Conservation (phyloP, 176 grass and related monocot genomes). For the Aegilops longissima region DNA sequence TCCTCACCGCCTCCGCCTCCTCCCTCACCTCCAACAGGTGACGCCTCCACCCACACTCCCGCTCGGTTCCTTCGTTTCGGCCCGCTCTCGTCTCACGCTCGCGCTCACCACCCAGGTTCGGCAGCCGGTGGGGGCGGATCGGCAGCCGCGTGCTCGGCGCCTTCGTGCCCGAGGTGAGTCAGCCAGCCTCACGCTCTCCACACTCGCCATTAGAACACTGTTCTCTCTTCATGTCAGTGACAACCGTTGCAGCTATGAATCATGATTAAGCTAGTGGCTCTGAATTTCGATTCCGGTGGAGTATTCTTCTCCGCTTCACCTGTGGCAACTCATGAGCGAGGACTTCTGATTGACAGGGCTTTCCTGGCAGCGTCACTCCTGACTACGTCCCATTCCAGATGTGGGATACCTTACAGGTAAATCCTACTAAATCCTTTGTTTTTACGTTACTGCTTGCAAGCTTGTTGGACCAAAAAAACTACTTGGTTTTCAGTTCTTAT, state of each 20-base stretch:
- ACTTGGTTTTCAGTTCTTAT: not conserved
- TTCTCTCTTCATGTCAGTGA: no score
- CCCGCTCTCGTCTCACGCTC: slow-evolving; percentile 8
- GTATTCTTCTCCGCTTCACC: not conserved
- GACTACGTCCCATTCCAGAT: slow-evolving; percentile 92
- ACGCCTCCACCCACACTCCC: not conserved
- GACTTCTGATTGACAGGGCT: slow-evolving; percentile 57
- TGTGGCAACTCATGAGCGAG: not conserved
- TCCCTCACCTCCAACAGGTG: slow-evolving; percentile 63
- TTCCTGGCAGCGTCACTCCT: slow-evolving; percentile 80
- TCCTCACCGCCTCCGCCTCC: slow-evolving; percentile 76
- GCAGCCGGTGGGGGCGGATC: slow-evolving; percentile 64
- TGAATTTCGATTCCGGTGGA: not conserved
- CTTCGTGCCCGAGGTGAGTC: slow-evolving; percentile 81
- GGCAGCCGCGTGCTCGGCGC: slow-evolving; percentile 70
- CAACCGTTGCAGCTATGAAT: not conserved
- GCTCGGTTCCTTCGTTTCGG: not conserved
- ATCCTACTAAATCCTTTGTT: not conserved
- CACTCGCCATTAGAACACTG: not conserved
- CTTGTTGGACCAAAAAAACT: not conserved
- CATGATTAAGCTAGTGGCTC: not conserved
- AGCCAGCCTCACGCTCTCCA: not conserved
- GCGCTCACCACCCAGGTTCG: slow-evolving; percentile 43
- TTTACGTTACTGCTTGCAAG: not conserved
- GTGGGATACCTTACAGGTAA: slow-evolving; percentile 90